These are phyloP conservation scores for Trichoderma virens DNA, from an alignment of 495 filamentous ascomycete species.

Conservation along the genomic window DNA sequence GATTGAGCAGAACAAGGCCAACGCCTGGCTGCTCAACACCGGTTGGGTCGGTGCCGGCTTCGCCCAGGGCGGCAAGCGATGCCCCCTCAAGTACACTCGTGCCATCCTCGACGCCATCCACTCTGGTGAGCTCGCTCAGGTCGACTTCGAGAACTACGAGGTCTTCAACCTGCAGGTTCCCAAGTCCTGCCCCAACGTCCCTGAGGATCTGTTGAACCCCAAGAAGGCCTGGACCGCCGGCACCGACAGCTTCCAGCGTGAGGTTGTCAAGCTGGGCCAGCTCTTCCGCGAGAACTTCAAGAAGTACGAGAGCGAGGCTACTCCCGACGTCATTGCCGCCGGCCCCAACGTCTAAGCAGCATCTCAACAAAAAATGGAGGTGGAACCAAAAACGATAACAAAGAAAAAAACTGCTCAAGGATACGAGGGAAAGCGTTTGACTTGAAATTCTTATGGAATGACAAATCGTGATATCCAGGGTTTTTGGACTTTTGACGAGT, in stretches of 20 bases:
- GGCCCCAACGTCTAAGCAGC: constrained; percentile 43
- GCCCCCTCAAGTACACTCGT: constrained; percentile 97
- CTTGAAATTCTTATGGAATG: background rate
- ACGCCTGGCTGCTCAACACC: constrained; percentile 98
- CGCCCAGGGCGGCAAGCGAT: constrained; percentile 92
- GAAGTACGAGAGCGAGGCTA: constrained; percentile 85
- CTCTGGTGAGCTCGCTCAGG: constrained; percentile 85
- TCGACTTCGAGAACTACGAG: constrained; percentile 89
- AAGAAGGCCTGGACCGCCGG: constrained; percentile 81
- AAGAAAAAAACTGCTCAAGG: background rate
- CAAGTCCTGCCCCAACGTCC: constrained; percentile 76
- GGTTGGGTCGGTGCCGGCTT: constrained; percentile 97
- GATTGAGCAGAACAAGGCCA: constrained; percentile 89
- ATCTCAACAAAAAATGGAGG: no score
- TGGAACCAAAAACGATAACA: no score
- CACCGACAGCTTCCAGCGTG: constrained; percentile 65
- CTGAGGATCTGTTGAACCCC: constrained; percentile 88
- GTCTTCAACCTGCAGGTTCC: constrained; percentile 95
- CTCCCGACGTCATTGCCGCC: constrained; percentile 69
- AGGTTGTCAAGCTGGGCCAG: constrained; percentile 78
- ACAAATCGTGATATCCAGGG: constrained; percentile 3
- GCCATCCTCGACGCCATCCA: constrained; percentile 98
- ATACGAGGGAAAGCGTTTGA: background rate
- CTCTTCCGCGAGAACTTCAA: constrained; percentile 97
- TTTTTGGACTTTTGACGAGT: background rate